These are phyloP conservation scores for Aspergillus heteromorphus DNA, from an alignment of 495 filamentous ascomycete genomes.

Conservation along the genomic window DNA sequence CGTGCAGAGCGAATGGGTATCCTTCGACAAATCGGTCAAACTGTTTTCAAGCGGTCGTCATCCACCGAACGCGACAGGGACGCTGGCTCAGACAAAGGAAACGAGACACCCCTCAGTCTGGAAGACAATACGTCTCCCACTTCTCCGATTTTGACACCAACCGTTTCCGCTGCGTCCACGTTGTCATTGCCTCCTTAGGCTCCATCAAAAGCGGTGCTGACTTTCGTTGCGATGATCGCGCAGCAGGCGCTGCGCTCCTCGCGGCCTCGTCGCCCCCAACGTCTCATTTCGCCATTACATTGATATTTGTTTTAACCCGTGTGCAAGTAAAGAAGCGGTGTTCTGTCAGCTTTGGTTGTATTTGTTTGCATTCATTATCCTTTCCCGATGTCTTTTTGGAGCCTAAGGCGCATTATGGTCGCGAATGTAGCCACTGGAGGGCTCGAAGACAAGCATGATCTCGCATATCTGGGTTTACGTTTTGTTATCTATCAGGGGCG, in stretches of 20 bases:
- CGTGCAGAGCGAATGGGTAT: constrained; percentile 45
- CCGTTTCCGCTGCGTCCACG: constrained; percentile 34
- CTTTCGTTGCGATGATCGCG: not conserved
- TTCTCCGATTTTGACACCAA: constrained; percentile 37
- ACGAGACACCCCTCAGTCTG: constrained; percentile 24
- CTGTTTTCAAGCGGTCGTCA: constrained; percentile 46
- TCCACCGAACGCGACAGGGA: constrained; percentile 44
- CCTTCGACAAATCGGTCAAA: constrained; percentile 44
- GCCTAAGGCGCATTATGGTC: constrained; percentile 9
- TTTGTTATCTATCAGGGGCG: constrained; percentile 3
- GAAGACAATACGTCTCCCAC: constrained; percentile 28
- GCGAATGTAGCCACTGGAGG: constrained; percentile 7
- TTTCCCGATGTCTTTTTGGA: constrained; percentile 9
- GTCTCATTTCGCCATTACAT: not conserved
- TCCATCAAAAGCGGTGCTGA: not conserved
- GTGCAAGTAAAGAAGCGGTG: constrained; percentile 11
- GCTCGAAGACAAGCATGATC: constrained; percentile 9
- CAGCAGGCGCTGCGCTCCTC: not conserved
- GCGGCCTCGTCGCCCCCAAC: not conserved
- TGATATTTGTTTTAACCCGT: constrained; percentile 1
- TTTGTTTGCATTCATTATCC: constrained; percentile 1
- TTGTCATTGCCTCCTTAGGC: constrained; percentile 24
- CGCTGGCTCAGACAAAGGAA: constrained; percentile 22
- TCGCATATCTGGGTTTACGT: constrained; percentile 1
- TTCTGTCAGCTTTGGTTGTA: constrained; percentile 3